Percentiles rank a stretch among this genome's conserved stretches.
These are phyloP conservation scores for Pseudocercospora musae DNA, from an alignment of 2,329 filamentous ascomycete species.

Conservation along the genomic window DNA sequence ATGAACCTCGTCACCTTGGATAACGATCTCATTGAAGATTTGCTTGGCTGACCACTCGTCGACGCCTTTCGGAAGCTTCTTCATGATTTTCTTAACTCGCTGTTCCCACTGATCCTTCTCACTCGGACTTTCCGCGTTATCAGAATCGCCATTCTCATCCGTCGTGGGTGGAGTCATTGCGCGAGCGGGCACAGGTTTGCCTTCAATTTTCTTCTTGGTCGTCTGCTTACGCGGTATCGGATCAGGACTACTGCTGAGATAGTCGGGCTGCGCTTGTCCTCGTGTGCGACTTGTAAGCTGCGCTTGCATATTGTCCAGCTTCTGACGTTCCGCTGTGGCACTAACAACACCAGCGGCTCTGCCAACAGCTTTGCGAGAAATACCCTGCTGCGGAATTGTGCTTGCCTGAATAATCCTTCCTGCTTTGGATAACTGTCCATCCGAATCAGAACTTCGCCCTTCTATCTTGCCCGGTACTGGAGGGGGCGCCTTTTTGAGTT, in stretches of 20 bases:
- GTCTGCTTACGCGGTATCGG: slow-evolving; percentile 16
- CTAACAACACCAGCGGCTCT: slow-evolving; percentile 33
- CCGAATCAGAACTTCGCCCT: slow-evolving; percentile 25
- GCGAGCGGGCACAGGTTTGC: slow-evolving; percentile 22
- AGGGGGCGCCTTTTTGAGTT: slow-evolving; percentile 30
- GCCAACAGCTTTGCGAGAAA: slow-evolving; percentile 37
- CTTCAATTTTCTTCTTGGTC: slow-evolving; percentile 26
- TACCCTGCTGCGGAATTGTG: slow-evolving; percentile 21
- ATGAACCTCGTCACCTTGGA: slow-evolving; percentile 89
- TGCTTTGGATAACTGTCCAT: slow-evolving; percentile 19
- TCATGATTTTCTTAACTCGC: slow-evolving; percentile 64
- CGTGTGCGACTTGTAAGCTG: slow-evolving; percentile 15
- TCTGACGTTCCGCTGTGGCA: slow-evolving; percentile 33
- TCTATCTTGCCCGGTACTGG: slow-evolving; percentile 24
- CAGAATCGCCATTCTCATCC: slow-evolving; percentile 47
- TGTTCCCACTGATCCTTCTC: slow-evolving; percentile 57
- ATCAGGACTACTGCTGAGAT: slow-evolving; percentile 24
- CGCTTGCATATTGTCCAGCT: slow-evolving; percentile 30
- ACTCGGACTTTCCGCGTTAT: slow-evolving; percentile 28
- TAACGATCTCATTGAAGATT: slow-evolving; percentile 92
- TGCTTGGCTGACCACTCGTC: slow-evolving; percentile 81
- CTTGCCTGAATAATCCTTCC: slow-evolving; percentile 26
- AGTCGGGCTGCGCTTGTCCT: slow-evolving; percentile 9
- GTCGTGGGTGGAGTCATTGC: slow-evolving; percentile 45
- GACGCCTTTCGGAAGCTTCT: slow-evolving; percentile 74